Evolutionary conservation across 2,329 filamentous ascomycete species (phyloP).

Genomic region (Ophiostoma sp.): DNA sequence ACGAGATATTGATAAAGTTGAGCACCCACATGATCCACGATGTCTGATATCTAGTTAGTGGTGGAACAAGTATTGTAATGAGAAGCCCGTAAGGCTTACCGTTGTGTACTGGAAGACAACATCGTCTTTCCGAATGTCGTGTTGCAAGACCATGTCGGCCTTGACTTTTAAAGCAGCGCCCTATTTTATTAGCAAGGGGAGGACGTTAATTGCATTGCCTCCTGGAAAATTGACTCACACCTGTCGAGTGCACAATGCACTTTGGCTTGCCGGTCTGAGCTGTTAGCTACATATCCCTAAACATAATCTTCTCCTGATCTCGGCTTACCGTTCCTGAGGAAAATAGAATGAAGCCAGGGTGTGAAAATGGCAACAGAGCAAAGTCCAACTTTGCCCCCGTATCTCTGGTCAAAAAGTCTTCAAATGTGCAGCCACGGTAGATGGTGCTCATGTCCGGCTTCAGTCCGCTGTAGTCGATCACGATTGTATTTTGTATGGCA

Average conservation of each 20-base stretch:
- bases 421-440: background rate
- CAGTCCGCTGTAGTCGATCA: slow-evolving; percentile 9
- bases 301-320: background rate
- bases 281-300: background rate
- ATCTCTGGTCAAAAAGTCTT: background rate
- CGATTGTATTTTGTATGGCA: background rate
- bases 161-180: slow-evolving; percentile 22
- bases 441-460: background rate
- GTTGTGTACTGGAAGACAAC: slow-evolving; percentile 28
- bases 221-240: background rate
- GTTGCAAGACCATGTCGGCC: slow-evolving; percentile 25
- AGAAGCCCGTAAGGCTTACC: background rate
- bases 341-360: slow-evolving; percentile 1
- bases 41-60: slow-evolving; percentile 2
- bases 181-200: slow-evolving; percentile 16
- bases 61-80: background rate
- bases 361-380: background rate
- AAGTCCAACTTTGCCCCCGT: background rate
- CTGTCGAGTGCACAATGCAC: slow-evolving; percentile 6
- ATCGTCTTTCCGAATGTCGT: slow-evolving; percentile 22
- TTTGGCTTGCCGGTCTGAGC: background rate
- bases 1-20: slow-evolving; percentile 25
- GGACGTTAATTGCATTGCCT: background rate
- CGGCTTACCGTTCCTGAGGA: background rate
- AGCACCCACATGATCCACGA: slow-evolving; percentile 29